These are phyloP conservation scores for Ophiostoma piceae DNA, from an alignment of 2,329 filamentous ascomycete genomes.

Conservation along the genomic window DNA sequence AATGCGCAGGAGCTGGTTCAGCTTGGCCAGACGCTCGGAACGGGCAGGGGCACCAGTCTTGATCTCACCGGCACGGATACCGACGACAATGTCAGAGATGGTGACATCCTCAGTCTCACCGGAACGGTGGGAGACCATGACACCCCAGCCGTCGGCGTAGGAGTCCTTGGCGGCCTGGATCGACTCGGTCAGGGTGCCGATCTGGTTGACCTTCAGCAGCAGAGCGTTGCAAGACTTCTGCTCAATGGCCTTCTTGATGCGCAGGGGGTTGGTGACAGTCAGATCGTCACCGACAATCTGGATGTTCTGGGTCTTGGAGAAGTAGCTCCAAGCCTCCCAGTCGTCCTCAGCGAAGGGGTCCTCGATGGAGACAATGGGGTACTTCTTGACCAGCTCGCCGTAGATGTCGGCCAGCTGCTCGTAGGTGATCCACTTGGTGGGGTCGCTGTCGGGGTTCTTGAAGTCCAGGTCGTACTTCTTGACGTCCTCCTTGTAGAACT, in stretches of 20 bases:
- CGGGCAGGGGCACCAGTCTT: conserved; percentile 96
- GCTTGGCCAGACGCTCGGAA: conserved; percentile 97
- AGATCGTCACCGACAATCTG: conserved; percentile 98
- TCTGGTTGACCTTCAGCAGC: conserved; percentile 99
- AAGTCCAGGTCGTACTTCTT: conserved; percentile 99
- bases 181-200: conserved; percentile 96
- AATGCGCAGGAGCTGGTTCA: conserved; percentile 99
- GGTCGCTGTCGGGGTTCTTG: conserved; percentile 98
- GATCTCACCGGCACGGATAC: conserved; percentile 95
- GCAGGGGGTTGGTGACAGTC: conserved; percentile 97
- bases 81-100: conserved; percentile 95
- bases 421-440: conserved; percentile 96
- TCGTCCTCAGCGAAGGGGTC: conserved; percentile 99
- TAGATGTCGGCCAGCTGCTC: conserved; percentile 93
- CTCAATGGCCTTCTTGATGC: conserved; percentile 99
- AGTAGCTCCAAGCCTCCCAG: conserved; percentile 99
- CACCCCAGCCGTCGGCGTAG: conserved; percentile 90
- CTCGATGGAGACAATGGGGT: conserved; percentile 98
- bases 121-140: conserved; percentile 99
- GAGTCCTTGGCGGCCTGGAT: conserved; percentile 99
- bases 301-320: conserved; percentile 98
- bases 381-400: conserved; percentile 81
- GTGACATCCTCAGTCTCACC: conserved; percentile 99
- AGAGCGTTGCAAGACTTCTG: conserved; percentile 98
- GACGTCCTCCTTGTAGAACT: conserved; percentile 96